Base-by-base conservation (phyloP, 108 stramenopile species). In the Aurantiochytrium sp. region DNA sequence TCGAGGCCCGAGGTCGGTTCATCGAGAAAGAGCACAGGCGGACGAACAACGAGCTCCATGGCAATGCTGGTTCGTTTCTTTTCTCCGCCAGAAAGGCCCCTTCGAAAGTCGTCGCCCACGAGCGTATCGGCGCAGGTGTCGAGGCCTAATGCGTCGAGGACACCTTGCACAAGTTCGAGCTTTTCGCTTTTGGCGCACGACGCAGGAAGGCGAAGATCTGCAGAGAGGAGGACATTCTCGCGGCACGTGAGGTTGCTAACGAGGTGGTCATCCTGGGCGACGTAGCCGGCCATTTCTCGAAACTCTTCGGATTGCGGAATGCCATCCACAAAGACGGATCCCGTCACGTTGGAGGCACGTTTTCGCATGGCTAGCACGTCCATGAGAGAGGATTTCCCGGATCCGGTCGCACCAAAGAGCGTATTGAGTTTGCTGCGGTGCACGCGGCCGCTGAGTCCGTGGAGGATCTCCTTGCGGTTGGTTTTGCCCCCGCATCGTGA, bases 61-160 rank as follows among this genome's bases (percentile, higher is more conserved):
- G 96, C 97, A 21, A 97, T 94, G 16, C 96, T 91, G 4, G 94
- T 92, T 2, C 97, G 94, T 91, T 97, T 97, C 6, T 96, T 92
- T 91, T 97, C 96, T 10, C 96, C 97, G 60, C 96, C 96, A 35
- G 91, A 91, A 57, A 97, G 94, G 42, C 97, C 97, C 35, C 95
- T 89, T 5, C 72, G 92, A 43, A 60, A 91, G 47, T 92, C 90
- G 76, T 95, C 92, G 43, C 93, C 94, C 10, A 95, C 92, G 10
- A 91, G 60, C 12, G 93, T 95, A 28, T 93, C 90, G 60, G 44
- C 51, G 59, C 71, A 69, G 42, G 64, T 12, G 25, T 69, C 64
- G 64, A 69, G 64, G 64, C 64, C 64, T 8, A 69, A 18, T 8
- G 64, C 64, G 64, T 69, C 64, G 4, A 69, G 25, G 64, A 69